Conservation (phyloP, 176 grass and related monocot species). For the Musa troglodytarum region DNA sequence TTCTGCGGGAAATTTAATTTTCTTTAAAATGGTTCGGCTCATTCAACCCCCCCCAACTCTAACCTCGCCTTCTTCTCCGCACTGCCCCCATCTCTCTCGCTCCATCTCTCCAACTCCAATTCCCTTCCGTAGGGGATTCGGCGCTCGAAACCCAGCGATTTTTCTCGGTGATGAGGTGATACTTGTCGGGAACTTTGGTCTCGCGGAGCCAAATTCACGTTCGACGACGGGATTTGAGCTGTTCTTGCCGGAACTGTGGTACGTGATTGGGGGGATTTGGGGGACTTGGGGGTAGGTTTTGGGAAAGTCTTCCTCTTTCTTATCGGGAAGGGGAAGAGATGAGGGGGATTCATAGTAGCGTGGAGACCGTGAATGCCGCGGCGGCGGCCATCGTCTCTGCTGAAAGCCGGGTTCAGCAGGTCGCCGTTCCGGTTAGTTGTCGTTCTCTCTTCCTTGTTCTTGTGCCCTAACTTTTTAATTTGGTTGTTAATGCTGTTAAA, state of each 20-base stretch:
- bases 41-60: neutral
- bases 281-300: neutral
- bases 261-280: constrained; percentile 1
- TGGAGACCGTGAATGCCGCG: constrained; percentile 51
- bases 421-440: constrained; percentile 22
- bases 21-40: neutral
- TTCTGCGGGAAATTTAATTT: neutral
- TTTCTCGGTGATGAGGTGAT: neutral
- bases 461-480: neutral
- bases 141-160: neutral
- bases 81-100: neutral
- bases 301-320: neutral
- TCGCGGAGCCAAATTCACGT: neutral
- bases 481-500: neutral
- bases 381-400: constrained; percentile 50
- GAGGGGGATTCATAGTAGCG: constrained; percentile 32
- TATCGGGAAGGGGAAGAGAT: constrained; percentile 17
- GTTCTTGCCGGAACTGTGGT: neutral
- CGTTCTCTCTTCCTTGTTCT: neutral
- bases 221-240: neutral
- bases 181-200: neutral
- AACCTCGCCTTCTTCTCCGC: neutral
- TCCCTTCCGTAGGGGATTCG: neutral
- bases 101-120: neutral
- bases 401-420: constrained; percentile 33